These are phyloP conservation scores for Xylariaceae sp. DNA, from an alignment of 2,329 filamentous ascomycete species.

Conservation along the genomic window DNA sequence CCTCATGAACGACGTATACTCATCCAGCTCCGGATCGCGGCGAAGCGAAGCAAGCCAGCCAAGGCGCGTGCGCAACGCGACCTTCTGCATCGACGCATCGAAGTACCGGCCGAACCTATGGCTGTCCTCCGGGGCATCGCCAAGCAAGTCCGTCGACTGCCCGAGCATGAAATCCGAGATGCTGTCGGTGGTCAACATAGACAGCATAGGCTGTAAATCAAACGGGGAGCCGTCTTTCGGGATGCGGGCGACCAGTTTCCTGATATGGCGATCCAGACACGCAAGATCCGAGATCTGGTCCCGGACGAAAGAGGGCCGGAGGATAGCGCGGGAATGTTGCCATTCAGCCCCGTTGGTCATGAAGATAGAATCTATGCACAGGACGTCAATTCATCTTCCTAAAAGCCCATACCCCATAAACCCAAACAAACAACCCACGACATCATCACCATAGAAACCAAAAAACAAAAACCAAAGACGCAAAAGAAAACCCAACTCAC, in stretches of 20 bases:
- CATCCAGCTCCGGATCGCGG: conserved; percentile 37
- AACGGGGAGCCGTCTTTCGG: conserved; percentile 52
- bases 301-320: conserved; percentile 51
- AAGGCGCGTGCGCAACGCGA: conserved; percentile 39
- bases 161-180: conserved; percentile 62
- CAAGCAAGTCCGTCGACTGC: conserved; percentile 40
- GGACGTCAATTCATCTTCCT: background rate
- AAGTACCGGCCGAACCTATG: conserved; percentile 46
- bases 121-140: conserved; percentile 35
- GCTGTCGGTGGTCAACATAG: conserved; percentile 61
- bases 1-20: conserved; percentile 40
- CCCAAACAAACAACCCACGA: background rate
- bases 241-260: conserved; percentile 55
- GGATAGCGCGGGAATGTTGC: conserved; percentile 48
- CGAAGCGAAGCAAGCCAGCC: conserved; percentile 38
- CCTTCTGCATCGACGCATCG: conserved; percentile 42
- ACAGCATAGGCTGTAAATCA: conserved; percentile 61
- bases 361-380: conserved; percentile 44
- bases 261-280: conserved; percentile 65
- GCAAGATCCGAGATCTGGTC: conserved; percentile 62
- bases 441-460: background rate
- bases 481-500: conserved; percentile 20
- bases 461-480: background rate
- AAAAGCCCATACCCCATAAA: background rate
- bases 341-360: conserved; percentile 50